These are phyloP conservation scores for Epichloe uncinata DNA, from an alignment of 2,329 filamentous ascomycete species.

Conservation along the genomic window DNA sequence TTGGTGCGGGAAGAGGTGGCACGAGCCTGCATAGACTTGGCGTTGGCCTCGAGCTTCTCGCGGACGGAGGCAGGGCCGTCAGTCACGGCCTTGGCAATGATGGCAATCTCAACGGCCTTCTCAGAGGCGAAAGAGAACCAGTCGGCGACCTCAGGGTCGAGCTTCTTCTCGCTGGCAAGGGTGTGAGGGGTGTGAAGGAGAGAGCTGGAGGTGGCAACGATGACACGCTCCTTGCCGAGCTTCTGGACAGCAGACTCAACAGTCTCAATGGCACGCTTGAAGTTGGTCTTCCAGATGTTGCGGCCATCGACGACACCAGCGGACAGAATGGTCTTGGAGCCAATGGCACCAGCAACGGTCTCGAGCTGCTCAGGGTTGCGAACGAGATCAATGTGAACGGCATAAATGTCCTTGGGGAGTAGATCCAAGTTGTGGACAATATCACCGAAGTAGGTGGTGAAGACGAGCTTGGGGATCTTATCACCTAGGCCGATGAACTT, in stretches of 20 bases:
- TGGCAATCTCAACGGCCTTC: slow-evolving; percentile 81
- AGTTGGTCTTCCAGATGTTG: slow-evolving; percentile 99
- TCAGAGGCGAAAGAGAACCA: slow-evolving; percentile 98
- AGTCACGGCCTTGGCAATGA: slow-evolving; percentile 94
- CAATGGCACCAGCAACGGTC: slow-evolving; percentile 68
- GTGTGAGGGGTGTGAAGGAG: slow-evolving; percentile 98
- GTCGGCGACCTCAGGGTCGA: slow-evolving; percentile 81
- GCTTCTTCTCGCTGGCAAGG: slow-evolving; percentile 95
- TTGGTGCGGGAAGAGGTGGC: slow-evolving; percentile 91
- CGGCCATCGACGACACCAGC: slow-evolving; percentile 95
- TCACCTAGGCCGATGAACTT: slow-evolving; percentile 64
- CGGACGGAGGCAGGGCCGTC: slow-evolving; percentile 79
- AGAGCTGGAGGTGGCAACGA: slow-evolving; percentile 92
- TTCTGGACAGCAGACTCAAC: slow-evolving; percentile 85
- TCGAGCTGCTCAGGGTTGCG: slow-evolving; percentile 97
- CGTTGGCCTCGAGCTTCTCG: slow-evolving; percentile 89
- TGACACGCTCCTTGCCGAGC: slow-evolving; percentile 93
- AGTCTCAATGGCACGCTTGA: slow-evolving; percentile 84
- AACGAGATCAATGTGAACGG: slow-evolving; percentile 89
- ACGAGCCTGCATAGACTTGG: slow-evolving; percentile 83
- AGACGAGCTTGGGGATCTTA: slow-evolving; percentile 74
- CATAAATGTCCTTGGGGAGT: slow-evolving; percentile 66
- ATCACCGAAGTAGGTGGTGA: slow-evolving; percentile 98
- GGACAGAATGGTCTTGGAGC: slow-evolving; percentile 80
- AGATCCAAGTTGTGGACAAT: slow-evolving; percentile 98